Evolutionary conservation across 2,329 filamentous ascomycete genomes (phyloP).

Genomic region (Aspergillus aculeatinus): DNA sequence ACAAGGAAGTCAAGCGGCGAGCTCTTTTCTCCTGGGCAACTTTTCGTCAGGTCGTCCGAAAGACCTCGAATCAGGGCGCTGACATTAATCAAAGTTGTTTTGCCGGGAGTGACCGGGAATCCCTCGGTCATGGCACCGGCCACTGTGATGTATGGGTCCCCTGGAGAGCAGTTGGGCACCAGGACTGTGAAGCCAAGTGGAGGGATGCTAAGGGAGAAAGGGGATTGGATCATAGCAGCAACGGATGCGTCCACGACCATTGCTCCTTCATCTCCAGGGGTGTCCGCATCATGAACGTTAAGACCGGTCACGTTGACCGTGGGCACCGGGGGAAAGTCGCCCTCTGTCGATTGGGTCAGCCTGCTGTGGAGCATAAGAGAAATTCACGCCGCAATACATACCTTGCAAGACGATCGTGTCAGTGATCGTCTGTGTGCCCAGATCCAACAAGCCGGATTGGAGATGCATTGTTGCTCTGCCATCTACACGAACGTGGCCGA

Average conservation of each 20-base stretch:
- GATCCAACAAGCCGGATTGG: constrained; percentile 73
- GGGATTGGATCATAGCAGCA: constrained; percentile 71
- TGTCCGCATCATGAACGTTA: constrained; percentile 70
- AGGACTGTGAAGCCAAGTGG: constrained; percentile 80
- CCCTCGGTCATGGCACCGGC: constrained; percentile 70
- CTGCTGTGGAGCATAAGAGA: constrained; percentile 16
- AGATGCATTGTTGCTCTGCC: constrained; percentile 72
- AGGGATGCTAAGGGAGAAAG: constrained; percentile 73
- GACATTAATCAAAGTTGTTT: constrained; percentile 67
- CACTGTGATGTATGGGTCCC: constrained; percentile 73
- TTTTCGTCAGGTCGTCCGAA: constrained; percentile 67
- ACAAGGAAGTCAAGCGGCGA: constrained; percentile 85
- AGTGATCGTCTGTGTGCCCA: constrained; percentile 74
- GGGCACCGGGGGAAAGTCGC: constrained; percentile 73
- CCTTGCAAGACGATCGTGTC: constrained; percentile 79
- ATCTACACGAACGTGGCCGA: constrained; percentile 68
- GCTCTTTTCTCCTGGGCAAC: constrained; percentile 72
- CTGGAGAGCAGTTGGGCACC: constrained; percentile 73
- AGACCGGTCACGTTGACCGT: constrained; percentile 78
- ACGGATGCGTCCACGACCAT: constrained; percentile 80
- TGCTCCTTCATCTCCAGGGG: constrained; percentile 57
- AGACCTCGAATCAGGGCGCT: constrained; percentile 71
- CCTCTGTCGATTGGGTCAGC: constrained; percentile 42
- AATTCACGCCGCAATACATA: constrained; percentile 61
- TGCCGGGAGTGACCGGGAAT: constrained; percentile 66